Percentiles rank a stretch among this genome's conserved stretches.
Conservation (phyloP, 306 rosid genomes). For the Glycine latifolia region DNA sequence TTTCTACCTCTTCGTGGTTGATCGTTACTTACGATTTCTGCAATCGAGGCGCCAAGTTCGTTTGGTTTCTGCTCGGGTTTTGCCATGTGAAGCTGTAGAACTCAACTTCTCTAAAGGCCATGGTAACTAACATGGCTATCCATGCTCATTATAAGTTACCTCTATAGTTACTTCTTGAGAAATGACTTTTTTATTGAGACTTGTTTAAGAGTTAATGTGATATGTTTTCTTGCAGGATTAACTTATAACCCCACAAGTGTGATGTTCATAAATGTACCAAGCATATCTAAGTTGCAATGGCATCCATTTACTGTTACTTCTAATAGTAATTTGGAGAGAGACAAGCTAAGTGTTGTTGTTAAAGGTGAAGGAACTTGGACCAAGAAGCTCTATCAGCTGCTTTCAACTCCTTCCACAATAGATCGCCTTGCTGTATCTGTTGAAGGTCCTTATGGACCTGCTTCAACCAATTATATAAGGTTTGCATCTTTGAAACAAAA, state of each 20-base stretch:
- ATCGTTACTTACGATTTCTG: slow-evolving; percentile 73
- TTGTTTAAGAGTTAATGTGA: background rate
- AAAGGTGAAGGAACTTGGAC: slow-evolving; percentile 83
- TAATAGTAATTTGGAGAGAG: slow-evolving; percentile 66
- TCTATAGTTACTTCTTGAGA: slow-evolving; percentile 17
- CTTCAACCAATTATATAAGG: slow-evolving; percentile 65
- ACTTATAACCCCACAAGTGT: slow-evolving; percentile 74
- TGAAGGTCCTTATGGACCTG: slow-evolving; percentile 89
- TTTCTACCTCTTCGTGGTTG: slow-evolving; percentile 80
- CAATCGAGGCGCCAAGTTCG: slow-evolving; percentile 62
- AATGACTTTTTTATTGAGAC: background rate
- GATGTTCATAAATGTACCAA: slow-evolving; percentile 75
- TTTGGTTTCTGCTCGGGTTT: slow-evolving; percentile 63
- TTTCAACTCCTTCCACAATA: slow-evolving; percentile 61
- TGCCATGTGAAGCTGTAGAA: slow-evolving; percentile 69
- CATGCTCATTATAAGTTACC: background rate
- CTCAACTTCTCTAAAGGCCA: slow-evolving; percentile 76
- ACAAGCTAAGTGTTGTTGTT: slow-evolving; percentile 67
- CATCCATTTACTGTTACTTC: slow-evolving; percentile 89
- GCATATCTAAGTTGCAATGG: slow-evolving; percentile 88
- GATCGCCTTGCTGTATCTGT: slow-evolving; percentile 62
- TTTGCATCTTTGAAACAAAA: slow-evolving; percentile 33
- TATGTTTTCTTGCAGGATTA: slow-evolving; percentile 54
- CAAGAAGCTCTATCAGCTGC: slow-evolving; percentile 61
- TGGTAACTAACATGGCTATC: slow-evolving; percentile 49